Conservation (phyloP, 192 early-diverging fungal species). For the Entophlyctis helioformis region DNA sequence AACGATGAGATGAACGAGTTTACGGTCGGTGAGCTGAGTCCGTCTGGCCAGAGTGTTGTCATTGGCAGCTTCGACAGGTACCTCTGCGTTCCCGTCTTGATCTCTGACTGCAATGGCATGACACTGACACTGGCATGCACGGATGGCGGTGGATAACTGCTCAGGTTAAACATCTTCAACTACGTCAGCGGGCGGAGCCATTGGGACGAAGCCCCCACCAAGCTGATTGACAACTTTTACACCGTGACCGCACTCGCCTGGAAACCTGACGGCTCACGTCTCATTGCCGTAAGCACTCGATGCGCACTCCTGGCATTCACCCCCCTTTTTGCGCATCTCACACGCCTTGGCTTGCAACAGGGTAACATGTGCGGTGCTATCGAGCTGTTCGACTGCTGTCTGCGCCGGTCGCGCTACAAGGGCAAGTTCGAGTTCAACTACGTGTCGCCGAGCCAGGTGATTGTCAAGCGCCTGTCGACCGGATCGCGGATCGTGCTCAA, state of each 20-base stretch:
- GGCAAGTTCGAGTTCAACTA: conserved; percentile 62
- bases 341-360: too few species aligned
- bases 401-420: conserved; percentile 49
- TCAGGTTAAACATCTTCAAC: conserved; percentile 44
- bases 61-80: conserved; percentile 41
- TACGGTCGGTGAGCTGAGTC: conserved; percentile 33
- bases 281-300: conserved; percentile 26
- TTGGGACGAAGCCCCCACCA: conserved; percentile 47
- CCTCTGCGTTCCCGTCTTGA: neutral
- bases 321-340: neutral
- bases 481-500: conserved; percentile 56
- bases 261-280: conserved; percentile 51
- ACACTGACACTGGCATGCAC: too few species aligned
- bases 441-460: conserved; percentile 52
- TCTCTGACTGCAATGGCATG: too few species aligned
- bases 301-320: neutral
- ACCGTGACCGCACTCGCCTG: conserved; percentile 40
- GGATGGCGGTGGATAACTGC: too few species aligned
- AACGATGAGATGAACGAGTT: conserved; percentile 47
- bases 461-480: conserved; percentile 53
- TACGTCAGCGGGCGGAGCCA: conserved; percentile 20
- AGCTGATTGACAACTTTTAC: conserved; percentile 50
- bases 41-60: conserved; percentile 44
- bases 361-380: conserved; percentile 44
- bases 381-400: conserved; percentile 57